Evolutionary conservation across 257 asterid genomes (phyloP).

Genomic region (Solanum dulcamara): DNA sequence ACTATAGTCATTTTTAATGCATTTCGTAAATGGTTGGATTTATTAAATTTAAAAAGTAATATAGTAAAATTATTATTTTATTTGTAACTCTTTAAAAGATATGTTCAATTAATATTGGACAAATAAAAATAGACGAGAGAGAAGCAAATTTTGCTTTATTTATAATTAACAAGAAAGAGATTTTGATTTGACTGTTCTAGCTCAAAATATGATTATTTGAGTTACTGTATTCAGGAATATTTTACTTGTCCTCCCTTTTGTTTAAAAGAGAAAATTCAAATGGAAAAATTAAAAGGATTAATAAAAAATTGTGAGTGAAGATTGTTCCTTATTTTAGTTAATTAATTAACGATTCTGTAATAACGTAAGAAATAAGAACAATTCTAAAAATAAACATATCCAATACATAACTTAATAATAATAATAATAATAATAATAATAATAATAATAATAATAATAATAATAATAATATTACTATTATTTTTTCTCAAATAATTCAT

Average conservation of each 20-base stretch:
- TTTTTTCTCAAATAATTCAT: not conserved
- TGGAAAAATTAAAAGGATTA: not conserved
- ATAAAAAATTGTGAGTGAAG: not conserved
- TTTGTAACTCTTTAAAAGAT: too few relatives aligned
- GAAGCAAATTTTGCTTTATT: too few relatives aligned
- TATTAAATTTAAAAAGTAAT: too few relatives aligned
- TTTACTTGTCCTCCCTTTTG: not conserved
- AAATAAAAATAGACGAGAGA: too few relatives aligned
- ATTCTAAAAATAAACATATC: too few relatives aligned
- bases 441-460: not conserved
- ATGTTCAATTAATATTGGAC: too few relatives aligned
- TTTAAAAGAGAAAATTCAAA: not conserved
- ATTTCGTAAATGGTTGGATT: too few relatives aligned
- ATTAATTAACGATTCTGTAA: not conserved
- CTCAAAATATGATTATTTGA: not conserved
- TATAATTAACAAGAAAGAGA: not conserved
- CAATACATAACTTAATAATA: too few relatives aligned
- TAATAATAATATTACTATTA: not conserved
- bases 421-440: not conserved
- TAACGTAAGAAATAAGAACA: not conserved
- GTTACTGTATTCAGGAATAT: not conserved
- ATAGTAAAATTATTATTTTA: too few relatives aligned
- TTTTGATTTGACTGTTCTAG: not conserved
- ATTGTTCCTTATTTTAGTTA: not conserved
- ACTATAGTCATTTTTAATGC: too few relatives aligned